A percentile compares a stretch with the other conserved stretches of the same genome.
Conservation (phyloP, 2,329 filamentous ascomycete species). For the Stagonosporopsis tanaceti region DNA sequence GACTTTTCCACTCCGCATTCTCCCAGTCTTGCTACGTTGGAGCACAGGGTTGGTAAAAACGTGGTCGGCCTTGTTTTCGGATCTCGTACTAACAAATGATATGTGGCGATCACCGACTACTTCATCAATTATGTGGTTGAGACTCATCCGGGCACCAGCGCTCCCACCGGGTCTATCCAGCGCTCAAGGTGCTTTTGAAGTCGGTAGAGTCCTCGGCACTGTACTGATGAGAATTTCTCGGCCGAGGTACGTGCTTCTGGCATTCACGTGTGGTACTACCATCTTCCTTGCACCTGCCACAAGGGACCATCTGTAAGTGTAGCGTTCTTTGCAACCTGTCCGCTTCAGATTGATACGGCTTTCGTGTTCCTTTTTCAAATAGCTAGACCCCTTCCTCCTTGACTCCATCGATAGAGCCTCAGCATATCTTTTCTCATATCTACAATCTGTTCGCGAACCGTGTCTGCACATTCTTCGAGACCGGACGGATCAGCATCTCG, state of each 20-base stretch:
- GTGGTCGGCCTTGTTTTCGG: neutral
- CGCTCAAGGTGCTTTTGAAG: neutral
- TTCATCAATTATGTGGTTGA: conserved; percentile 1
- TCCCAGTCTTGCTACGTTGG: neutral
- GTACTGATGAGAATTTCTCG: neutral
- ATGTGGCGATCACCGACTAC: neutral
- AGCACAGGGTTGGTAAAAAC: neutral
- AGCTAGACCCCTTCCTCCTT: conserved; percentile 1
- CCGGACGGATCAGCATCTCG: neutral
- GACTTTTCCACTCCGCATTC: neutral
- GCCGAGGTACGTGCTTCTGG: neutral
- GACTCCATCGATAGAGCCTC: conserved; percentile 2
- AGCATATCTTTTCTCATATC: conserved; percentile 10
- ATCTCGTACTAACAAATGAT: neutral
- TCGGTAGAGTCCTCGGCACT: neutral
- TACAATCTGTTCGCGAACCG: neutral
- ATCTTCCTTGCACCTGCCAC: neutral
- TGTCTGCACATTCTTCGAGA: neutral
- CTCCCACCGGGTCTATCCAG: neutral
- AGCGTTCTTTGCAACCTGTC: neutral
- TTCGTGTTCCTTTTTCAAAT: conserved; percentile 1
- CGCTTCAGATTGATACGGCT: neutral
- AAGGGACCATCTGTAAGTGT: neutral
- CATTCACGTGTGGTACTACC: neutral
- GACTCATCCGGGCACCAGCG: neutral